Base-by-base conservation (phyloP, 2,329 filamentous ascomycete species). In the Cercospora sp. region DNA sequence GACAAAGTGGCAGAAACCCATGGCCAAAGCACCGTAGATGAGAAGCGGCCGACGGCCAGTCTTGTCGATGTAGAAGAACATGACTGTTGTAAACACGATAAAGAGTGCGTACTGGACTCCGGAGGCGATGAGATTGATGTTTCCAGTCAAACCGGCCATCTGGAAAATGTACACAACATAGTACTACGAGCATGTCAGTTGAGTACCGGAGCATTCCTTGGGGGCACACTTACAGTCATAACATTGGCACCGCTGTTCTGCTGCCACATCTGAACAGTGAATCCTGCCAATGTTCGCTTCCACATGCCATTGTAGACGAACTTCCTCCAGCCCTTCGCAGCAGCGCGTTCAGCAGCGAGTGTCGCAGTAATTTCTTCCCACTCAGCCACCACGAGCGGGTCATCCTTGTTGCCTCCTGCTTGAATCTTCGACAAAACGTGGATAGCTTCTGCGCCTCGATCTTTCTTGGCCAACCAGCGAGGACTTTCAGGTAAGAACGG, bases 1-100 rank as follows among this genome's bases (percentile, higher is more conserved):
- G 77, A 97, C 85, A 84, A 95, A 95, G 81, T 96, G 90, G 83
- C 91, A 93, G 74, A 94, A 78, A 10, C 93, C 84, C 93, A 97
- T 97, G 73, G 91, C 91, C 2, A 89, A 68, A 31, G 91, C 92
- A 73, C 93, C 93, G 75, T 84, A 86, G 78, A 97, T 87, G 72
- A 83, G 74, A 1, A 82, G 73, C 9, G 79, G 78, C 18, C 80
- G 74, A 60, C 80, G 75, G 20, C 80, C 80, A 60, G 78, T 78
- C 61, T 78, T 79, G 71, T 82, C 80, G 68, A 82, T 79, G 69
- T 79, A 80, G 73, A 80, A 79, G 71, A 80, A 80, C 72, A 78
- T 81, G 60, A 79, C 74, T 12, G 74, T 74, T 1, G 80, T 80
- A 68, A 80, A 80, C 64, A 82, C 75, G 70, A 81, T 80, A 75